Conservation (phyloP, 495 filamentous ascomycete species). For the Tuber melanosporum region DNA sequence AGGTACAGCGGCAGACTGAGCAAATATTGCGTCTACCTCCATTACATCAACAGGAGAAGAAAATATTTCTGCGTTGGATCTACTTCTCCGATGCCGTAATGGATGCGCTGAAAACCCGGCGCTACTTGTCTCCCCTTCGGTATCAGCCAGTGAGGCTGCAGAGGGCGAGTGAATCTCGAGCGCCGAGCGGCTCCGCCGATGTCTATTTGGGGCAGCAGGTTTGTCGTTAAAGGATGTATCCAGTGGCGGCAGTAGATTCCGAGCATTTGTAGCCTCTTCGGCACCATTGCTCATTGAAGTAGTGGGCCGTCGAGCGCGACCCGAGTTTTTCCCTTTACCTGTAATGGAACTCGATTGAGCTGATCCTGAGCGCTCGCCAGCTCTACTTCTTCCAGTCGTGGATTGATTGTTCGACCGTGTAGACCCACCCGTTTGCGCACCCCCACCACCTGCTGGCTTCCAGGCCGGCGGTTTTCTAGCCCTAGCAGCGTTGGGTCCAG, state of each 20-base stretch:
- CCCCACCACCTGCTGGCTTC: constrained; percentile 33
- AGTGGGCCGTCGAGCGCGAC: constrained; percentile 13
- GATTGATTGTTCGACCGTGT: constrained; percentile 14
- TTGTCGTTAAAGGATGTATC: constrained; percentile 38
- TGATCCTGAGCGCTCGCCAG: constrained; percentile 23
- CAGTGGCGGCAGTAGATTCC: constrained; percentile 29
- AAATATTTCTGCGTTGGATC: constrained; percentile 43
- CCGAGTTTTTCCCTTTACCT: neutral
- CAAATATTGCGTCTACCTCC: constrained; percentile 32
- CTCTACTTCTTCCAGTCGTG: constrained; percentile 18
- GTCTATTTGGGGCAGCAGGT: constrained; percentile 18
- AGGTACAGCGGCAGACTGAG: constrained; percentile 12
- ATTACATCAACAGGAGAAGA: constrained; percentile 46
- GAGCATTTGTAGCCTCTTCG: constrained; percentile 13
- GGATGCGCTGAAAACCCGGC: constrained; percentile 41
- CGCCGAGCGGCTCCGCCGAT: constrained; percentile 38
- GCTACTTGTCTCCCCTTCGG: constrained; percentile 29
- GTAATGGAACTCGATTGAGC: constrained; percentile 8
- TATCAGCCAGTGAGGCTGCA: constrained; percentile 41
- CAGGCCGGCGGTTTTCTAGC: constrained; percentile 37
- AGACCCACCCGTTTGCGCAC: constrained; percentile 19
- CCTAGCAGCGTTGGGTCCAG: constrained; percentile 22
- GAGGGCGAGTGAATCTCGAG: constrained; percentile 39
- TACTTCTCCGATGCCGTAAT: constrained; percentile 46
- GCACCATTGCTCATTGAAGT: constrained; percentile 15